Percentiles rank a stretch among this genome's conserved stretches.
phyloP scores from a whole-genome alignment of 108 stramenopile species.

The Discostella pseudostelligera region DNA sequence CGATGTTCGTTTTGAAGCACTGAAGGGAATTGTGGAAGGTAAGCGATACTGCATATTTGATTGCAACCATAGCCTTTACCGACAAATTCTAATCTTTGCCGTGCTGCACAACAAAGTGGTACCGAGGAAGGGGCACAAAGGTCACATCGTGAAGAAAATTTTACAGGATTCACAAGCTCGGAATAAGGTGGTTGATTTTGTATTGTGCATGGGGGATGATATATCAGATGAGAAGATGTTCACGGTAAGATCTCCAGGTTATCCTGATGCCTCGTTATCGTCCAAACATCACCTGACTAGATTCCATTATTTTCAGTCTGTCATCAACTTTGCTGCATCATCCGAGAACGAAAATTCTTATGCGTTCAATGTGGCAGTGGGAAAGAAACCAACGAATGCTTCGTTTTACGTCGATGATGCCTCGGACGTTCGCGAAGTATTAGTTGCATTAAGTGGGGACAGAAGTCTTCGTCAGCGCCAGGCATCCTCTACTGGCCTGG shows the following conservation, averaged over 20 bases:
- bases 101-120: slow-evolving; percentile 49
- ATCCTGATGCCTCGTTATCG: background rate
- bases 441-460: slow-evolving; percentile 56
- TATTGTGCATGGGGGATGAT: slow-evolving; percentile 94
- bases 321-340: slow-evolving; percentile 75
- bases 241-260: slow-evolving; percentile 37
- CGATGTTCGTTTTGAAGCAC: slow-evolving; percentile 91
- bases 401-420: slow-evolving; percentile 82
- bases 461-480: slow-evolving; percentile 15
- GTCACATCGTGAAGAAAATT: slow-evolving; percentile 83
- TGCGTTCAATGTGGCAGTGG: slow-evolving; percentile 81
- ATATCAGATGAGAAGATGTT: slow-evolving; percentile 98
- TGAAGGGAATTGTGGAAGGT: slow-evolving; percentile 85
- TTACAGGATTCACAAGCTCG: slow-evolving; percentile 59
- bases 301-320: slow-evolving; percentile 41
- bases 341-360: slow-evolving; percentile 49
- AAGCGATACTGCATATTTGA: background rate
- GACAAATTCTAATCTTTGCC: background rate
- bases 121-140: slow-evolving; percentile 83
- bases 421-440: slow-evolving; percentile 68
- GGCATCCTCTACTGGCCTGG: slow-evolving; percentile 13
- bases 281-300: background rate
- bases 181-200: slow-evolving; percentile 74
- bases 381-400: slow-evolving; percentile 85
- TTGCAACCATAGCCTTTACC: too few species aligned